These are phyloP conservation scores for Warburgia ugandensis DNA, from an alignment of 164 flowering plant species.

Conservation along the genomic window DNA sequence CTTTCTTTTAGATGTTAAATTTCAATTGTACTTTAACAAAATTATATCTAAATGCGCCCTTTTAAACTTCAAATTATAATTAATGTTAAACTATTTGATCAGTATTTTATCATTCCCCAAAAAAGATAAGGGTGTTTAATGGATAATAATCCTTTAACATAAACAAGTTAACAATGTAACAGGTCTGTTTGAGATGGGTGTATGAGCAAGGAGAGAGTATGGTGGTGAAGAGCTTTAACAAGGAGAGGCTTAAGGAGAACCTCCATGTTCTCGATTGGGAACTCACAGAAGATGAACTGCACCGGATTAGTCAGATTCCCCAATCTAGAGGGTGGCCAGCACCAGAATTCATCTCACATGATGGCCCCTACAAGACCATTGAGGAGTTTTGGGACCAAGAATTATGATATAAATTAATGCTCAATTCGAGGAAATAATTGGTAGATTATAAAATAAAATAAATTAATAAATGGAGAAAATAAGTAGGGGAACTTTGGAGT, in stretches of 20 bases:
- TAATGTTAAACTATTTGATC: background rate
- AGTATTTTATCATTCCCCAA: no score
- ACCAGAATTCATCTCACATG: constrained; percentile 5
- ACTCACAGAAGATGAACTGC: constrained; percentile 18
- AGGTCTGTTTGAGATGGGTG: constrained; percentile 28
- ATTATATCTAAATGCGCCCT: background rate
- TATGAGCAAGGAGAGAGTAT: constrained; percentile 23
- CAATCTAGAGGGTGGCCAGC: constrained; percentile 7
- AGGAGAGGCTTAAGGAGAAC: constrained; percentile 23
- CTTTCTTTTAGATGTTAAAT: no score
- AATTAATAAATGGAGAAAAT: no score
- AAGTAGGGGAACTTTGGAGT: no score
- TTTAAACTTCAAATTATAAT: background rate
- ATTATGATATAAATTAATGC: no score
- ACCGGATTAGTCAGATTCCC: constrained; percentile 16
- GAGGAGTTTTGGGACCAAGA: constrained; percentile 33
- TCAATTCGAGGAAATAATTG: no score
- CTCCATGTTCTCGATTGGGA: constrained; percentile 26
- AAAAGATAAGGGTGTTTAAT: no score
- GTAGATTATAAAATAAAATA: no score
- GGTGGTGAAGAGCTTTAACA: constrained; percentile 25
- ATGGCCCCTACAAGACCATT: constrained; percentile 18
- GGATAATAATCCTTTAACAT: no score
- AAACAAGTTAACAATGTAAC: constrained; percentile 2
- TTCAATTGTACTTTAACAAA: no score